Conservation (phyloP, 306 rosid genomes). For the Hippophae tibetana region DNA sequence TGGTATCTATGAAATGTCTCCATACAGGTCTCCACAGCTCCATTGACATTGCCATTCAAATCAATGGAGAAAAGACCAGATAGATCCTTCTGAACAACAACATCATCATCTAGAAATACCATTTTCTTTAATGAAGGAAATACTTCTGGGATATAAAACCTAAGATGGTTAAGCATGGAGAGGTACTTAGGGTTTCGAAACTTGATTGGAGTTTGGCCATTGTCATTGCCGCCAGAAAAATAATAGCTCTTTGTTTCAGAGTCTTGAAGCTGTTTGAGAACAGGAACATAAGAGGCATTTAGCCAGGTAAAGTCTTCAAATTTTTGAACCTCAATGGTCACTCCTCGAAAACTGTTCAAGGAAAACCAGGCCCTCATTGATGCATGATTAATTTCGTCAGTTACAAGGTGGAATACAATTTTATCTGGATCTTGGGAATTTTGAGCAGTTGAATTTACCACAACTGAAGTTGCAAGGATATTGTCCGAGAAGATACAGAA, state of each 20-base stretch:
- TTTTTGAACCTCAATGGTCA: slow-evolving; percentile 66
- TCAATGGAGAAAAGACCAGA: slow-evolving; percentile 59
- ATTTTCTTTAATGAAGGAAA: slow-evolving; percentile 71
- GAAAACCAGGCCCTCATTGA: slow-evolving; percentile 89
- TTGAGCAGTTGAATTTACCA: slow-evolving; percentile 72
- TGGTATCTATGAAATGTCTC: slow-evolving; percentile 92
- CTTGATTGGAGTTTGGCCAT: slow-evolving; percentile 76
- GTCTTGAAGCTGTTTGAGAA: slow-evolving; percentile 91
- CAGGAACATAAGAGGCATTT: slow-evolving; percentile 90
- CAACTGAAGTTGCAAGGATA: slow-evolving; percentile 82
- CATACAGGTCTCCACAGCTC: slow-evolving; percentile 95
- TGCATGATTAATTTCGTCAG: slow-evolving; percentile 73
- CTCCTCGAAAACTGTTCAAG: slow-evolving; percentile 53
- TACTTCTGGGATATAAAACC: slow-evolving; percentile 90
- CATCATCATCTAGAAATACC: slow-evolving; percentile 77
- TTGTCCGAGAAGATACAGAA: slow-evolving; percentile 83
- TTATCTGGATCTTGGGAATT: slow-evolving; percentile 52
- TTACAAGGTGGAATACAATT: slow-evolving; percentile 77
- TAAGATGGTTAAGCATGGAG: slow-evolving; percentile 85
- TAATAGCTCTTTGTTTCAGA: slow-evolving; percentile 80
- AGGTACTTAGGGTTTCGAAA: slow-evolving; percentile 86
- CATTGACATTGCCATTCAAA: slow-evolving; percentile 70
- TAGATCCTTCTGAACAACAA: slow-evolving; percentile 79
- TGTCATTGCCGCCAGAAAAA: slow-evolving; percentile 59
- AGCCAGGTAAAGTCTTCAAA: slow-evolving; percentile 77